Evolutionary conservation across 176 grass and related monocot species (phyloP).

Genomic region (Musa beccarii): DNA sequence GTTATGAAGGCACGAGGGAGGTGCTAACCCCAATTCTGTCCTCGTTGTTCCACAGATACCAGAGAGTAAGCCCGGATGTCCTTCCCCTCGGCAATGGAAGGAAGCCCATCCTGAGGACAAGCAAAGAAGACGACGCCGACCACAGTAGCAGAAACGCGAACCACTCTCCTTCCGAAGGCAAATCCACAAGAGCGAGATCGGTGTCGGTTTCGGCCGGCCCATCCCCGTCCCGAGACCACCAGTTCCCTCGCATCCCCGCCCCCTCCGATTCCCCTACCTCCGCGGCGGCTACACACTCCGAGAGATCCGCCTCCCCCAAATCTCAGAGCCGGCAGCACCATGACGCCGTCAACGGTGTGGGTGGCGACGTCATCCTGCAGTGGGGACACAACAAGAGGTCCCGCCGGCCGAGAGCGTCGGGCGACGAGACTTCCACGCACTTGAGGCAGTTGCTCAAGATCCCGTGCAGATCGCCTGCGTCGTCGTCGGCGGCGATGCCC

Average conservation of each 20-base stretch:
- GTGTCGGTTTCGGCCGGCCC: slow-evolving; percentile 8
- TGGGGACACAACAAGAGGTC: slow-evolving; percentile 75
- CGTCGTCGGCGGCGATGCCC: slow-evolving; percentile 32
- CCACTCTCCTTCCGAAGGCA: slow-evolving; percentile 22
- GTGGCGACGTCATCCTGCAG: slow-evolving; percentile 40
- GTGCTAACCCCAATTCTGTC: no score
- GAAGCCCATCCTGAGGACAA: background rate
- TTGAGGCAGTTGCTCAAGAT: slow-evolving; percentile 28
- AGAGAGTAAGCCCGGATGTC: background rate
- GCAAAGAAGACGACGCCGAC: slow-evolving; percentile 30
- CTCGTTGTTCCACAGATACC: slow-evolving; percentile 1
- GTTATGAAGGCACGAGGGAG: no score
- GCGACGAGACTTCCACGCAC: slow-evolving; percentile 19
- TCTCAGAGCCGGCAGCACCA: background rate
- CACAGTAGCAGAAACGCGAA: slow-evolving; percentile 18
- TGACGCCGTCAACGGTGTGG: background rate
- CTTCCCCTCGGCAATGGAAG: slow-evolving; percentile 2
- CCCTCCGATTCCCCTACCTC: slow-evolving; percentile 14
- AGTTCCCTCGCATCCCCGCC: slow-evolving; percentile 11
- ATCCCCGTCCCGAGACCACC: slow-evolving; percentile 17
- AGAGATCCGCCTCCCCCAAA: background rate
- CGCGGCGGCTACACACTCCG: background rate
- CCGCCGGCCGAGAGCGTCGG: slow-evolving; percentile 39
- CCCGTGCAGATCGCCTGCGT: slow-evolving; percentile 30
- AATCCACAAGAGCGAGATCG: slow-evolving; percentile 25